These are phyloP conservation scores for Tarenaya hassleriana DNA, from an alignment of 345 rosid genomes.

Conservation along the genomic window DNA sequence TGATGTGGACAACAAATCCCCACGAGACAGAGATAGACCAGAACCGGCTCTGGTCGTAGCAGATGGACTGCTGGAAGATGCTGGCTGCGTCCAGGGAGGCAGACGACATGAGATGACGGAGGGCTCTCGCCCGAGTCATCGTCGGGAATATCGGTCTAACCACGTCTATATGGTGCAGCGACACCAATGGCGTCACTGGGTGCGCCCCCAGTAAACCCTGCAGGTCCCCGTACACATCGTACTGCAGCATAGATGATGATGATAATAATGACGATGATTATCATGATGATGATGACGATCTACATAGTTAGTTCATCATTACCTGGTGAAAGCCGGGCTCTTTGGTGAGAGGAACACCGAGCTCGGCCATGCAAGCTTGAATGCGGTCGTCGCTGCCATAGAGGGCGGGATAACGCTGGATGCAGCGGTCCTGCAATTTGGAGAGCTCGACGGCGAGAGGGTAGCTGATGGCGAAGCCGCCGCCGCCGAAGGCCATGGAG, in stretches of 20 bases:
- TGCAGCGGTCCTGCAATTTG: slow-evolving; percentile 71
- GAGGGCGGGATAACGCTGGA: slow-evolving; percentile 65
- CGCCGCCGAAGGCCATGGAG: slow-evolving; percentile 81
- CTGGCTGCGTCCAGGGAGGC: slow-evolving; percentile 66
- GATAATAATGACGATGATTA: background rate
- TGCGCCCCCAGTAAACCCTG: slow-evolving; percentile 69
- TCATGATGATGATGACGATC: background rate
- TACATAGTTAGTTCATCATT: background rate
- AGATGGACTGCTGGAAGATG: slow-evolving; percentile 69
- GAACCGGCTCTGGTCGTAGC: slow-evolving; percentile 49
- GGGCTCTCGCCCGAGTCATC: slow-evolving; percentile 44
- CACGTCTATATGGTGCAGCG: slow-evolving; percentile 77
- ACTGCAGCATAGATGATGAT: slow-evolving; percentile 36
- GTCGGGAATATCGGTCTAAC: slow-evolving; percentile 64
- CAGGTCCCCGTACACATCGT: slow-evolving; percentile 71
- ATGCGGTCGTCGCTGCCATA: slow-evolving; percentile 82
- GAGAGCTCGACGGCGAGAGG: slow-evolving; percentile 58
- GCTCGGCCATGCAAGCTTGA: slow-evolving; percentile 85
- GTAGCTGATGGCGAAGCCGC: slow-evolving; percentile 80
- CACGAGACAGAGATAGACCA: slow-evolving; percentile 84
- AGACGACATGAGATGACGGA: slow-evolving; percentile 48
- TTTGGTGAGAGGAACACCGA: slow-evolving; percentile 69
- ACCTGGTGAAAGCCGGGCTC: slow-evolving; percentile 90
- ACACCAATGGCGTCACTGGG: slow-evolving; percentile 64
- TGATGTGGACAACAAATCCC: slow-evolving; percentile 76